These are phyloP conservation scores for Gonium pectorale DNA, from an alignment of 139 green algal genomes.

Conservation along the genomic window DNA sequence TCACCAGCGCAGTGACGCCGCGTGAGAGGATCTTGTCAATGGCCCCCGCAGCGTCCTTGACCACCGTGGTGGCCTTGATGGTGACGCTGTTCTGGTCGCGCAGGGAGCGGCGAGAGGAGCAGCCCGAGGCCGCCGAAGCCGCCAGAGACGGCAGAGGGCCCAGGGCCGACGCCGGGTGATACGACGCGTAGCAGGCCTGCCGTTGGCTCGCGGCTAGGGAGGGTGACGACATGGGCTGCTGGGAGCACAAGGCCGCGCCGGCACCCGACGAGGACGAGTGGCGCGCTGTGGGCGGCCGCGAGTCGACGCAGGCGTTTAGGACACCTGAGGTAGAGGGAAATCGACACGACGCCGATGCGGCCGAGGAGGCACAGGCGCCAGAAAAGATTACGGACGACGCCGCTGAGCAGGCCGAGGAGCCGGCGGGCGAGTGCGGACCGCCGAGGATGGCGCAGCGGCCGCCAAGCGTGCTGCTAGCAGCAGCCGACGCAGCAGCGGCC, in stretches of 20 bases:
- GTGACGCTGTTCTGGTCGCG: constrained; percentile 56
- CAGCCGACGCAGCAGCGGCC: too few species aligned
- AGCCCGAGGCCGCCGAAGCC: background rate
- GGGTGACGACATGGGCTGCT: too few species aligned
- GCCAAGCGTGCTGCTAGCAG: background rate
- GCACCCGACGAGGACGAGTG: too few species aligned
- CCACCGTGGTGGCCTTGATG: constrained; percentile 54
- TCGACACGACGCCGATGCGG: background rate
- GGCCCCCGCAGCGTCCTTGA: constrained; percentile 58
- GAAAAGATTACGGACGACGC: background rate
- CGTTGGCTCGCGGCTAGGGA: too few species aligned
- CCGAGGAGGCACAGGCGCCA: background rate
- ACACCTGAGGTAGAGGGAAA: too few species aligned
- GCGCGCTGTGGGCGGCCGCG: too few species aligned
- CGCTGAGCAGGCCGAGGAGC: constrained; percentile 1
- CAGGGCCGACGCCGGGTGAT: background rate
- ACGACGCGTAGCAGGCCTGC: too few species aligned
- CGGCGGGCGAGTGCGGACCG: background rate
- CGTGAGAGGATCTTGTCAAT: constrained; percentile 55
- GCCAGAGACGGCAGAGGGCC: background rate
- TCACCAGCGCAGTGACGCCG: constrained; percentile 40
- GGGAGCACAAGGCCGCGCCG: too few species aligned
- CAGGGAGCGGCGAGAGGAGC: constrained; percentile 1
- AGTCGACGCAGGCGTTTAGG: too few species aligned
- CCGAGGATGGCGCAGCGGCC: background rate